Evolutionary conservation across 495 filamentous ascomycete species (phyloP).

Genomic region (Hyaloscypha variabilis): DNA sequence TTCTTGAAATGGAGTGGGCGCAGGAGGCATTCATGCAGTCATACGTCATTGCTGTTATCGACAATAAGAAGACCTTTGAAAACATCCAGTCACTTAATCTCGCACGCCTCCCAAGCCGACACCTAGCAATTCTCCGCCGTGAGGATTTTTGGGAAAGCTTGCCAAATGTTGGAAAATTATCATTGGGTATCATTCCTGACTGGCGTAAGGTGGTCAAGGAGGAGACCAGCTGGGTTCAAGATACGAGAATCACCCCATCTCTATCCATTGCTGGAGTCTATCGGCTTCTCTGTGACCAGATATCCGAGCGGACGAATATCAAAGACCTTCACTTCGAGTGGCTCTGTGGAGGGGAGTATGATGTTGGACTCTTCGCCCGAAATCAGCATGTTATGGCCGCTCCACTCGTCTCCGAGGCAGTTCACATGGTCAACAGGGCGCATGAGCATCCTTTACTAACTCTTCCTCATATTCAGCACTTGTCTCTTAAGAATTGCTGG

Average conservation of each 20-base stretch:
- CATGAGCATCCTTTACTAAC: constrained; percentile 31
- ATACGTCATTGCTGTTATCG: constrained; percentile 54
- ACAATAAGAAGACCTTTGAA: constrained; percentile 45
- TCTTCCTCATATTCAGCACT: constrained; percentile 50
- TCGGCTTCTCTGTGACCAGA: constrained; percentile 42
- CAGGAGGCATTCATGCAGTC: constrained; percentile 59
- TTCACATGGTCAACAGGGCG: constrained; percentile 47
- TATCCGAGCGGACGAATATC: constrained; percentile 43
- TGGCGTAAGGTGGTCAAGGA: constrained; percentile 51
- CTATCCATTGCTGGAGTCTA: constrained; percentile 45
- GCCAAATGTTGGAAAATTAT: constrained; percentile 43
- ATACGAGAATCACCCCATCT: constrained; percentile 42
- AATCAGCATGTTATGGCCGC: constrained; percentile 54
- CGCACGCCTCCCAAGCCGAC: constrained; percentile 51
- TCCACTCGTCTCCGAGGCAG: constrained; percentile 43
- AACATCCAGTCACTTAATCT: constrained; percentile 50
- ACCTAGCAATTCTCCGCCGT: constrained; percentile 45
- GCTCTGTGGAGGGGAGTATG: constrained; percentile 58
- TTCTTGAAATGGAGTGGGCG: constrained; percentile 59
- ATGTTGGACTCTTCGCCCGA: constrained; percentile 51
- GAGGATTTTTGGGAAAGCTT: constrained; percentile 55
- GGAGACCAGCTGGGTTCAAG: constrained; percentile 40
- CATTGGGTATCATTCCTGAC: constrained; percentile 53
- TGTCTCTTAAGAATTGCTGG: constrained; percentile 62
- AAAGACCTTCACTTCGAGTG: constrained; percentile 56